phyloP scores from a whole-genome alignment of 805 yeast genomes.

The Candida silvicultrix region DNA sequence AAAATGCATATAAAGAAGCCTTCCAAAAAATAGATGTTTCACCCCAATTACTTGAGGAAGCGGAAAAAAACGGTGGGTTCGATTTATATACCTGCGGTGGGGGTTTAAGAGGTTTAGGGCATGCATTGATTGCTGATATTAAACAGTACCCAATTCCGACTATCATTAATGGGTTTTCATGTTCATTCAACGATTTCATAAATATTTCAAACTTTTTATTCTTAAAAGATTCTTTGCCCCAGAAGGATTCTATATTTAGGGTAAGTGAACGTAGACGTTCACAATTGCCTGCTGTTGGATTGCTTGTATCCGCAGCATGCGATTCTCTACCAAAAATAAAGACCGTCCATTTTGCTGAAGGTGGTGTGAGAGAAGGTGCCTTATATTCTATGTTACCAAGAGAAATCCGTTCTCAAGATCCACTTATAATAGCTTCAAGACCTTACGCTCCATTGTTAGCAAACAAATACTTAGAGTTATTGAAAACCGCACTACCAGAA shows the following conservation, averaged over 20 bases:
- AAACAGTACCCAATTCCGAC: constrained; percentile 63
- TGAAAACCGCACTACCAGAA: constrained; percentile 52
- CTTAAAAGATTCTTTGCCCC: constrained; percentile 41
- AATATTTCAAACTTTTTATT: constrained; percentile 45
- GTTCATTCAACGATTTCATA: constrained; percentile 45
- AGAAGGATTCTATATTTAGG: constrained; percentile 44
- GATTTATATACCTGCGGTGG: constrained; percentile 68
- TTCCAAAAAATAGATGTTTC: constrained; percentile 48
- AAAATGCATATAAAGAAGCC: constrained; percentile 42
- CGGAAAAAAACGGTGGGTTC: constrained; percentile 51
- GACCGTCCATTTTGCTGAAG: constrained; percentile 64
- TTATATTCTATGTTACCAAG: constrained; percentile 56
- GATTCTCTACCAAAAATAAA: constrained; percentile 54
- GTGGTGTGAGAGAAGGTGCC: constrained; percentile 75
- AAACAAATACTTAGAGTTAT: constrained; percentile 44
- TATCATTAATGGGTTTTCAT: constrained; percentile 62
- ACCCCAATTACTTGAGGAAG: constrained; percentile 39
- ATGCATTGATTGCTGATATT: constrained; percentile 44
- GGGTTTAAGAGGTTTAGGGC: constrained; percentile 67
- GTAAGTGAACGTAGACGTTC: constrained; percentile 59
- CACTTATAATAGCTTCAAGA: constrained; percentile 59
- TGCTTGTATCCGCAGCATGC: constrained; percentile 55
- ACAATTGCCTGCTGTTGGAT: constrained; percentile 66
- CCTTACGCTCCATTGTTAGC: constrained; percentile 69
- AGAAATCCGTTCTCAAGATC: constrained; percentile 57